These are phyloP conservation scores for Syncephalastrum monosporum DNA, from an alignment of 371 early-diverging fungal genomes.

Conservation along the genomic window DNA sequence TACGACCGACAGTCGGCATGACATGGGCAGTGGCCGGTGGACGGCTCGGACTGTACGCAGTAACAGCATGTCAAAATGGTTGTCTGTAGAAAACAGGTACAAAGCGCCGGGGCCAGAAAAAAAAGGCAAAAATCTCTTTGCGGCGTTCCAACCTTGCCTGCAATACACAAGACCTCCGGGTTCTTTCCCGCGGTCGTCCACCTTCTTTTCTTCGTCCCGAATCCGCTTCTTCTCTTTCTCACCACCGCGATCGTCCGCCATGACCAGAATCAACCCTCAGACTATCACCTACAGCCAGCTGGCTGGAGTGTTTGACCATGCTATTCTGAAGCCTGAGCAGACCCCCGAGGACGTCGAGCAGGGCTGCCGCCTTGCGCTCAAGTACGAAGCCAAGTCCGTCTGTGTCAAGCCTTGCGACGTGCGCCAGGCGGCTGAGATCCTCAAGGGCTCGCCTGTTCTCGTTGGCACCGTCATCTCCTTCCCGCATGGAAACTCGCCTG, in stretches of 20 bases:
- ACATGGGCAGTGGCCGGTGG: too few relatives aligned
- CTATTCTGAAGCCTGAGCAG: constrained; percentile 62
- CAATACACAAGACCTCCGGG: too few relatives aligned
- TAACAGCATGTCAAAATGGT: too few relatives aligned
- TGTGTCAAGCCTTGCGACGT: constrained; percentile 72
- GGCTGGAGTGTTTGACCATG: constrained; percentile 66
- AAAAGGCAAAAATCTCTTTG: too few relatives aligned
- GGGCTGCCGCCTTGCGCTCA: constrained; percentile 54
- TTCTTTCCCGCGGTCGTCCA: too few relatives aligned
- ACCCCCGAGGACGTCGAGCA: constrained; percentile 54
- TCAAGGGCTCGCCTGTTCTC: constrained; percentile 48
- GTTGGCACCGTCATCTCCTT: constrained; percentile 69
- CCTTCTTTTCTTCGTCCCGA: background rate
- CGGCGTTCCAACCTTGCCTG: too few relatives aligned
- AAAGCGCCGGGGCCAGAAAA: too few relatives aligned
- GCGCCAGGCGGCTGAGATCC: constrained; percentile 42
- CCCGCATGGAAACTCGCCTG: constrained; percentile 63
- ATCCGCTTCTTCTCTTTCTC: background rate
- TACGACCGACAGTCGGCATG: too few relatives aligned
- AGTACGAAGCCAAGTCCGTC: constrained; percentile 59
- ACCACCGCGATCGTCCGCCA: constrained; percentile 3
- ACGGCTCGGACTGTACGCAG: too few relatives aligned
- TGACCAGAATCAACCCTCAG: constrained; percentile 43
- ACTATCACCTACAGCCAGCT: constrained; percentile 52
- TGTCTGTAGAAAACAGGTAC: too few relatives aligned